These are phyloP conservation scores for Dactylellina leptospora DNA, from an alignment of 2,329 filamentous ascomycete genomes.

Conservation along the genomic window DNA sequence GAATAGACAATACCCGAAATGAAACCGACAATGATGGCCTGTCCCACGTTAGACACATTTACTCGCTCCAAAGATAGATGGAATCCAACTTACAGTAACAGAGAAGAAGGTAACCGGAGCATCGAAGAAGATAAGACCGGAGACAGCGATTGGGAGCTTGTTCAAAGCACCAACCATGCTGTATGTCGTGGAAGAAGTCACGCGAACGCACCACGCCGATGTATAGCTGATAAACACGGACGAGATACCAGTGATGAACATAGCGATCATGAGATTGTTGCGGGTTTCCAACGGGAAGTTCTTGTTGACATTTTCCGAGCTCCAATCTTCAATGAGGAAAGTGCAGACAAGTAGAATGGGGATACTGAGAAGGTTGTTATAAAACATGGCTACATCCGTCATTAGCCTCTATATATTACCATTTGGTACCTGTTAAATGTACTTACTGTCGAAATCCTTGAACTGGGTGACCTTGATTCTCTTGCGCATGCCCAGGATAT, in stretches of 20 bases:
- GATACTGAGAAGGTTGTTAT: slow-evolving; percentile 98
- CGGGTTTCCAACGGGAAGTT: slow-evolving; percentile 89
- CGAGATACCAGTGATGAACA: slow-evolving; percentile 91
- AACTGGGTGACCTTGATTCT: slow-evolving; percentile 99
- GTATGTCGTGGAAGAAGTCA: slow-evolving; percentile 92
- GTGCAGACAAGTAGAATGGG: slow-evolving; percentile 86
- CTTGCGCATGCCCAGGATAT: slow-evolving; percentile 93
- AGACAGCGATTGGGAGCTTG: slow-evolving; percentile 94
- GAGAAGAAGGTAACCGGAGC: slow-evolving; percentile 91
- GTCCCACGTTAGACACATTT: slow-evolving; percentile 65
- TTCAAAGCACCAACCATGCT: slow-evolving; percentile 96
- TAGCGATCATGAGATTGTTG: slow-evolving; percentile 81
- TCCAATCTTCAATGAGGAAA: slow-evolving; percentile 90
- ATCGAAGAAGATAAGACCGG: slow-evolving; percentile 92
- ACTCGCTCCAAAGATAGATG: not conserved
- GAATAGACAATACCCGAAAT: slow-evolving; percentile 91
- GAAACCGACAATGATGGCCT: slow-evolving; percentile 90
- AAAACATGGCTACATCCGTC: slow-evolving; percentile 85
- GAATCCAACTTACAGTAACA: slow-evolving; percentile 57
- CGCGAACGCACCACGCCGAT: slow-evolving; percentile 97
- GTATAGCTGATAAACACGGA: slow-evolving; percentile 99
- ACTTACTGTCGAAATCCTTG: slow-evolving; percentile 98
- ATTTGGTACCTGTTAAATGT: slow-evolving; percentile 58
- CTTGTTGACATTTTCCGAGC: slow-evolving; percentile 77
- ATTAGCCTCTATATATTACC: not conserved